These are phyloP conservation scores for Cordyceps militaris DNA, from an alignment of 2,329 filamentous ascomycete species.

Conservation along the genomic window DNA sequence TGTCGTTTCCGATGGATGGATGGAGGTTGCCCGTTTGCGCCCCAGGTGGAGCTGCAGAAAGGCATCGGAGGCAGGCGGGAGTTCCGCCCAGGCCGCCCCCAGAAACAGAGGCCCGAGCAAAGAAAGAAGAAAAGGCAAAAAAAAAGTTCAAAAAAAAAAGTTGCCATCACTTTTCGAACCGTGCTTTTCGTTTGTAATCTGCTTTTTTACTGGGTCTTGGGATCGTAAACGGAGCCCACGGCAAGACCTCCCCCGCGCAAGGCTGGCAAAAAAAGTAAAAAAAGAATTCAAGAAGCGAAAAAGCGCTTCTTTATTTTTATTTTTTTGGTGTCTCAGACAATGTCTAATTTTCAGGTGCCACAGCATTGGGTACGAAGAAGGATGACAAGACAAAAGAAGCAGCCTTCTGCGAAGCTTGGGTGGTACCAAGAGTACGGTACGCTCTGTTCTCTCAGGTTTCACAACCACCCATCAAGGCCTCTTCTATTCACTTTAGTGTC, in stretches of 20 bases:
- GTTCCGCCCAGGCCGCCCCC: too few species aligned
- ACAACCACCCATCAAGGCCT: background rate
- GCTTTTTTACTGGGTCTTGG: background rate
- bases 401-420: background rate
- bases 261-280: background rate
- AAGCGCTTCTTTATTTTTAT: background rate
- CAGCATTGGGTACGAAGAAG: background rate
- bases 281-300: background rate
- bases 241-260: background rate
- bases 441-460: background rate
- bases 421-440: background rate
- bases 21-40: too few species aligned
- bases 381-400: background rate
- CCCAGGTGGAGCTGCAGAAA: too few species aligned
- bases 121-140: too few species aligned
- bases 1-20: too few species aligned
- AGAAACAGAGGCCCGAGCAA: too few species aligned
- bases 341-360: background rate
- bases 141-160: too few species aligned
- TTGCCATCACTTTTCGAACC: too few species aligned
- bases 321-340: background rate
- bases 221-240: background rate
- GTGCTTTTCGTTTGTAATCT: background rate
- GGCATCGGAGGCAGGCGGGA: too few species aligned
- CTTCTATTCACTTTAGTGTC: background rate